phyloP scores from a whole-genome alignment of 805 yeast species.

The Yamadazyma paraphyllophila region DNA sequence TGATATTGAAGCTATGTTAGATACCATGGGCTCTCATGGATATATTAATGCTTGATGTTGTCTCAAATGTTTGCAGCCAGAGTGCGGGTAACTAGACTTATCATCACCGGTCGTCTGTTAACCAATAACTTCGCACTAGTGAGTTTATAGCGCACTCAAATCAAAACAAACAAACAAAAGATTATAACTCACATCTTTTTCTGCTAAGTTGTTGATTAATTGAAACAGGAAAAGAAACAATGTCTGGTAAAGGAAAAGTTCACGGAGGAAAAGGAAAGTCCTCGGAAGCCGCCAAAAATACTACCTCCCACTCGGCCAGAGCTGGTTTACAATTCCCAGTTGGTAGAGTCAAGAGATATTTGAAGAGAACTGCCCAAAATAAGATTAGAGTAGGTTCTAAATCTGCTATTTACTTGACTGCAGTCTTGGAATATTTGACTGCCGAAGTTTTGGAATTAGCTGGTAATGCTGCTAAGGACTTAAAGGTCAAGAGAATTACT shows the following conservation, averaged over 20 bases:
- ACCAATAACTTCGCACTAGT: constrained; percentile 4
- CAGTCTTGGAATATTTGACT: constrained; percentile 92
- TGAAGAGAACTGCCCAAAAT: constrained; percentile 87
- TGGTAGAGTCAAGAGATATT: constrained; percentile 96
- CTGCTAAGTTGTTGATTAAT: constrained; percentile 6
- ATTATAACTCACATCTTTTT: constrained; percentile 8
- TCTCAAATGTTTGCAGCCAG: background rate
- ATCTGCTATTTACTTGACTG: constrained; percentile 92
- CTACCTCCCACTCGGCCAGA: constrained; percentile 89
- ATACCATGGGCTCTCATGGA: constrained; percentile 34
- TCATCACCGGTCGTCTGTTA: background rate
- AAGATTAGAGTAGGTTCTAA: constrained; percentile 75
- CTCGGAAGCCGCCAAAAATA: constrained; percentile 62
- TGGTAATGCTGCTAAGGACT: constrained; percentile 96
- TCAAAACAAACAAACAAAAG: constrained; percentile 14
- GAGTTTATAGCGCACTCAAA: constrained; percentile 5
- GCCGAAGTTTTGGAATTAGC: constrained; percentile 98
- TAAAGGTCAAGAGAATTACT: constrained; percentile 93
- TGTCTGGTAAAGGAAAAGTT: constrained; percentile 87
- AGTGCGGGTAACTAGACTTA: constrained; percentile 7
- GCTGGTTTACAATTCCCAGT: constrained; percentile 97
- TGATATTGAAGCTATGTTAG: constrained; percentile 52
- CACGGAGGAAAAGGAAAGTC: constrained; percentile 97
- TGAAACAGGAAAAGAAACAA: constrained; percentile 21
- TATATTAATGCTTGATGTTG: constrained; percentile 25